These are phyloP conservation scores for Nannochloris sp. DNA, from an alignment of 139 green algal genomes.

Conservation along the genomic window DNA sequence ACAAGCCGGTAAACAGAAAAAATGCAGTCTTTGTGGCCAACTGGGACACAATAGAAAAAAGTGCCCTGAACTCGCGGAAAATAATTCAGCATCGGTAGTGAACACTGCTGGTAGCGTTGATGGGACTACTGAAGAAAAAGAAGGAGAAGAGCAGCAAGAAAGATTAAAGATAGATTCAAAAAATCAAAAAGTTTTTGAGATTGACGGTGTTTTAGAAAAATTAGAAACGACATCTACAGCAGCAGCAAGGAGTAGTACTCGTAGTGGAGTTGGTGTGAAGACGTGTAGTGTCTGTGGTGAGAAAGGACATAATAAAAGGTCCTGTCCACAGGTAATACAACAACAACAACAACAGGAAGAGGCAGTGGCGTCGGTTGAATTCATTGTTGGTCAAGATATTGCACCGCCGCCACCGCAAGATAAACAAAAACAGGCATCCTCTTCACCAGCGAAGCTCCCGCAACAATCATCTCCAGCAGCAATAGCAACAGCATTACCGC, in stretches of 20 bases:
- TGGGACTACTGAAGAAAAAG: background rate
- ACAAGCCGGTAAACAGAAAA: constrained; percentile 14
- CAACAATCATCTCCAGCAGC: too few relatives aligned
- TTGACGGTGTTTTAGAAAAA: too few relatives aligned
- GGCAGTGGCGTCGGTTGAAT: background rate
- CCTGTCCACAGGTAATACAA: constrained; percentile 15
- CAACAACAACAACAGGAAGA: background rate
- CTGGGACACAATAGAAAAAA: constrained; percentile 23
- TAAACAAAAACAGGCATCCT: too few relatives aligned
- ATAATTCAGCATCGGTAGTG: background rate
- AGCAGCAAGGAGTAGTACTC: too few relatives aligned
- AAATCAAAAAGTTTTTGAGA: too few relatives aligned
- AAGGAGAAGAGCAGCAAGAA: background rate
- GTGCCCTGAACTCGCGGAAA: constrained; percentile 25
- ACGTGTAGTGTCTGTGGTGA: constrained; percentile 23
- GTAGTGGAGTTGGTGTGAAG: too few relatives aligned
- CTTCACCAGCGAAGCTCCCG: too few relatives aligned
- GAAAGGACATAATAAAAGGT: constrained; percentile 19
- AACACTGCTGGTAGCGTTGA: background rate
- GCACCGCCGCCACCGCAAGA: too few relatives aligned
- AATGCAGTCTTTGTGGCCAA: constrained; percentile 25
- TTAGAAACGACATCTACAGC: too few relatives aligned
- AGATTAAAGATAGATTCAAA: too few relatives aligned
- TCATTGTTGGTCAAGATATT: background rate
- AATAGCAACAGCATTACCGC: background rate